These are phyloP conservation scores for Niebla homalea DNA, from an alignment of 495 filamentous ascomycete genomes.

Conservation along the genomic window DNA sequence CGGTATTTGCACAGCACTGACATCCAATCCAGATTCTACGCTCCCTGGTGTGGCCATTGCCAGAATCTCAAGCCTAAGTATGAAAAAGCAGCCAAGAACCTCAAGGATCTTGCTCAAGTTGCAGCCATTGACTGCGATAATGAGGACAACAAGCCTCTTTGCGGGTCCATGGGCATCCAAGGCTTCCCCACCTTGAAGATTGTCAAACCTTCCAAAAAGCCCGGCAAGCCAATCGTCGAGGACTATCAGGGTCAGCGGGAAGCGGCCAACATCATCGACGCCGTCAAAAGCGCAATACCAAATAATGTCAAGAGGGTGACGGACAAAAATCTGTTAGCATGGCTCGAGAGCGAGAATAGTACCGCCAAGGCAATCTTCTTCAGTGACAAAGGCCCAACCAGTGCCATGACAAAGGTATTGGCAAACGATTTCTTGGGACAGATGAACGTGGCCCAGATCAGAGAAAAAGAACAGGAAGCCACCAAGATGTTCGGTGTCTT, in stretches of 20 bases:
- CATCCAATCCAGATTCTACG: constrained; percentile 61
- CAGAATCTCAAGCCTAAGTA: constrained; percentile 89
- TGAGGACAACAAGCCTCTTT: constrained; percentile 82
- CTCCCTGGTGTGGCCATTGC: constrained; percentile 94
- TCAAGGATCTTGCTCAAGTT: constrained; percentile 84
- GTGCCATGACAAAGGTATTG: constrained; percentile 65
- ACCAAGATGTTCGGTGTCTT: constrained; percentile 62
- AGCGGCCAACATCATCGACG: constrained; percentile 76
- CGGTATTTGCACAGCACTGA: constrained; percentile 5
- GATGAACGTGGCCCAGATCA: constrained; percentile 70
- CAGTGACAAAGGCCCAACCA: constrained; percentile 83
- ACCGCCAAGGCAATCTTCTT: constrained; percentile 82
- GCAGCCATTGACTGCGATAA: constrained; percentile 94
- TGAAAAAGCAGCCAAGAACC: constrained; percentile 80
- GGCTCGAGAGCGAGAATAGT: constrained; percentile 58
- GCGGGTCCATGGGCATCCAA: constrained; percentile 76
- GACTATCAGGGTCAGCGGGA: constrained; percentile 80
- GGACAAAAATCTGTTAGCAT: constrained; percentile 66
- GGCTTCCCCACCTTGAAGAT: constrained; percentile 97
- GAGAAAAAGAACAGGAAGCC: constrained; percentile 64
- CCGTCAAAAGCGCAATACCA: constrained; percentile 73
- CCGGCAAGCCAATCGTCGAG: constrained; percentile 72
- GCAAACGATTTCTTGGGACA: constrained; percentile 85
- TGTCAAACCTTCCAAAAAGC: constrained; percentile 68
- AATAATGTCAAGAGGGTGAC: constrained; percentile 77